Evolutionary conservation across 495 filamentous ascomycete species (phyloP).

Genomic region (Penicillium steckii): DNA sequence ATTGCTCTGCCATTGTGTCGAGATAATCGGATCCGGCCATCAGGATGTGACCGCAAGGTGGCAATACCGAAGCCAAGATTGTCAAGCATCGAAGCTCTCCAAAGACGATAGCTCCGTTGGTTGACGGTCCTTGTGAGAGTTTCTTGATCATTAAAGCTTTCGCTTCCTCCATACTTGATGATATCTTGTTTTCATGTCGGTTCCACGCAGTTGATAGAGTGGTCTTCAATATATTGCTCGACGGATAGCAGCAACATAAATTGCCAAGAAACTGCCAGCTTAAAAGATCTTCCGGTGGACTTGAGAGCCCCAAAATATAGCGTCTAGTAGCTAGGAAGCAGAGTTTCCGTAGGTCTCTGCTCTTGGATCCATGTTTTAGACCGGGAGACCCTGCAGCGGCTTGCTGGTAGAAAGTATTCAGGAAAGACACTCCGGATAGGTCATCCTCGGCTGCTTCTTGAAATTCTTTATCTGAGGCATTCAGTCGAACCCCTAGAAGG

Average conservation of each 20-base stretch:
- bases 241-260: conserved; percentile 40
- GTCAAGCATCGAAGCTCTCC: conserved; percentile 40
- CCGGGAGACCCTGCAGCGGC: conserved; percentile 35
- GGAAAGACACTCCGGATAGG: conserved; percentile 55
- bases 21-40: conserved; percentile 83
- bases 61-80: conserved; percentile 36
- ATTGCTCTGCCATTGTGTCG: conserved; percentile 68
- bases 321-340: conserved; percentile 60
- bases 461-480: conserved; percentile 54
- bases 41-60: conserved; percentile 53
- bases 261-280: conserved; percentile 40
- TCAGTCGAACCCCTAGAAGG: conserved; percentile 62
- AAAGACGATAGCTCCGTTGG: conserved; percentile 22
- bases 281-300: conserved; percentile 28
- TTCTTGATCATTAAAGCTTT: conserved; percentile 46
- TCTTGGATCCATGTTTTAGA: conserved; percentile 45
- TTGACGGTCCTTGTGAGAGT: conserved; percentile 48
- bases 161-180: conserved; percentile 41
- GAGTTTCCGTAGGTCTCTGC: conserved; percentile 54
- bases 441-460: conserved; percentile 47
- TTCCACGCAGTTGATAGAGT: conserved; percentile 43
- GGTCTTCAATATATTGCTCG: conserved; percentile 37
- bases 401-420: conserved; percentile 61
- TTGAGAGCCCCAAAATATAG: conserved; percentile 29
- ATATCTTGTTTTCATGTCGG: conserved; percentile 36